Base-by-base conservation (phyloP, 108 stramenopile species). In the Tribonema minus region DNA sequence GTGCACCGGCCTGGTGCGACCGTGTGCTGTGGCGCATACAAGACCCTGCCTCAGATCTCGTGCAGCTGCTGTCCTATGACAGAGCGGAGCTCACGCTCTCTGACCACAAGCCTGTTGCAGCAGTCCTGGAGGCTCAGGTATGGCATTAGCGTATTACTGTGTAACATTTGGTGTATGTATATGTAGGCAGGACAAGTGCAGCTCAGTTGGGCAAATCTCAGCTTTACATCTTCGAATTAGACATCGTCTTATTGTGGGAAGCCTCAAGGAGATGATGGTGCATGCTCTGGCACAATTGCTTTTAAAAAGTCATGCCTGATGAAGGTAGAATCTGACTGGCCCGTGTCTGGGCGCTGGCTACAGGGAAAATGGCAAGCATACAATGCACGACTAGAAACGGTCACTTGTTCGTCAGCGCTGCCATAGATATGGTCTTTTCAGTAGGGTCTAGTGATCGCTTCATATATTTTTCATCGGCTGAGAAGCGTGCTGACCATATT, bases 1-100 rank as follows among this genome's bases (percentile, higher is more conserved):
- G 98, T n/a, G 97, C 97, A 3, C 98, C 98, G 5, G 98, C 98
- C 15, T 99, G 96, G 96, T 99, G 98, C 75, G 98, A 99, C 82
- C 95, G 98, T 34, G 88, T 99, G 60, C 85, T 99, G 33, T 99
- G 97, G 95, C 74, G 90, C 33, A 63, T 31, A 0, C 67, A 94
- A 70, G 92, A 95, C 30, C 87, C 88, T 5, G n/a, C n/a, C n/a
- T n/a, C n/a, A n/a, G 84, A 71, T 20, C 89, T 92, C 69, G 92
- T 97, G 54, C 86, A 87, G 3, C 88, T 91, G 70, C 73, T 96
- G 37, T 88, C 88, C 20, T 96, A 99, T 82, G 54, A 70, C 27
- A 82, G 94, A 63, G 90, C 91, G 37, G 92, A 94, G 77, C 83
- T 91, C 36, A 88, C 90, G 64, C 59, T 89, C 70, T 94, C 93